Conservation (phyloP, 2,329 filamentous ascomycete genomes). For the Sarocladiaceae sp. region DNA sequence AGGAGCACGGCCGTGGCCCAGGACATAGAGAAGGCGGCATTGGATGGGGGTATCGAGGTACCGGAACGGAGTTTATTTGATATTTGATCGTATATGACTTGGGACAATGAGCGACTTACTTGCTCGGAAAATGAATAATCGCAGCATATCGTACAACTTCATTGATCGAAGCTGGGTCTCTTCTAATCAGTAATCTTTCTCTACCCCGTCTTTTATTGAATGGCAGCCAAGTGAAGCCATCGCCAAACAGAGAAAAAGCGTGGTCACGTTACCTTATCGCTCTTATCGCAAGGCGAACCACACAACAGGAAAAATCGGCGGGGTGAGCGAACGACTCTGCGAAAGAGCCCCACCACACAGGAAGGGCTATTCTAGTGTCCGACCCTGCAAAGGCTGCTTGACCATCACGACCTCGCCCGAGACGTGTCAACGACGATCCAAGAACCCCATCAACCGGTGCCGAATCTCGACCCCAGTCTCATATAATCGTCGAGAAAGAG, state of each 20-base stretch:
- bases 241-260: not conserved
- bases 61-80: not conserved
- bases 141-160: not conserved
- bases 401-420: slow-evolving; percentile 7
- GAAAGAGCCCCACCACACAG: slow-evolving; percentile 8
- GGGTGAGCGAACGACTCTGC: slow-evolving; percentile 1
- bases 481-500: slow-evolving; percentile 6
- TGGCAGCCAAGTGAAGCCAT: slow-evolving; percentile 3
- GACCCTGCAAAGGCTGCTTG: slow-evolving; percentile 9
- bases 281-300: slow-evolving; percentile 2
- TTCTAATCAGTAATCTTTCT: not conserved
- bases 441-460: slow-evolving; percentile 4
- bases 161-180: not conserved
- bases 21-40: not conserved
- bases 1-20: not conserved
- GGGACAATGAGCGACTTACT: slow-evolving; percentile 3
- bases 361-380: slow-evolving; percentile 9
- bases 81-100: not conserved
- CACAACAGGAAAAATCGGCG: slow-evolving; percentile 10
- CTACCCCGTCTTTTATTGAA: not conserved
- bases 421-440: slow-evolving; percentile 1
- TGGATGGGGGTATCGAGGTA: no score
- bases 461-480: not conserved
- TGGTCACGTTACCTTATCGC: slow-evolving; percentile 9
- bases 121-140: not conserved